Conservation (phyloP, 2,329 filamentous ascomycete genomes). For the Fusarium penzigii region DNA sequence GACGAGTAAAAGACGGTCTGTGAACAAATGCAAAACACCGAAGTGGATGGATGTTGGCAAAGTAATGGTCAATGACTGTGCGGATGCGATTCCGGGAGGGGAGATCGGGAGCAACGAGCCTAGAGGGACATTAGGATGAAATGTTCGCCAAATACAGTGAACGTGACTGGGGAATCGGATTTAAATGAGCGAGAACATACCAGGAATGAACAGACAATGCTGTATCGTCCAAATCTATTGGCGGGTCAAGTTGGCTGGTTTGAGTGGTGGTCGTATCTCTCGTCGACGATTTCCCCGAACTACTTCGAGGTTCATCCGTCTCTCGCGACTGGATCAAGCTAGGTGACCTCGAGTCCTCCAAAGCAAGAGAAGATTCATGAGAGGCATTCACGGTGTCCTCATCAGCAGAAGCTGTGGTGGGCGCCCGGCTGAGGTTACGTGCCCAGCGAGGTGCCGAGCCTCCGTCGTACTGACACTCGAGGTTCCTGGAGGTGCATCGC, state of each 20-base stretch:
- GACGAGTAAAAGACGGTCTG: slow-evolving; percentile 41
- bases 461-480: slow-evolving; percentile 42
- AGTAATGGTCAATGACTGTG: slow-evolving; percentile 40
- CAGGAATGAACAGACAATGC: slow-evolving; percentile 30
- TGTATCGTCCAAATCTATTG: slow-evolving; percentile 29
- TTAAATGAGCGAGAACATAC: slow-evolving; percentile 3
- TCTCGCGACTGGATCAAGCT: slow-evolving; percentile 29
- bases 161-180: background rate
- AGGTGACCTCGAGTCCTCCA: slow-evolving; percentile 21
- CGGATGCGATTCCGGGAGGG: slow-evolving; percentile 37
- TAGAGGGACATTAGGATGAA: slow-evolving; percentile 15
- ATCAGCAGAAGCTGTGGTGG: slow-evolving; percentile 23
- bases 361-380: slow-evolving; percentile 16
- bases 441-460: slow-evolving; percentile 40
- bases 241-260: slow-evolving; percentile 8
- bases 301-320: slow-evolving; percentile 16
- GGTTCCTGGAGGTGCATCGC: slow-evolving; percentile 35
- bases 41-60: slow-evolving; percentile 42
- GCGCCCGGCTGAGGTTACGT: slow-evolving; percentile 32
- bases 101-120: slow-evolving; percentile 37
- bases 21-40: slow-evolving; percentile 44
- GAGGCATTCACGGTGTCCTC: slow-evolving; percentile 24
- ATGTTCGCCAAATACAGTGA: too few relatives aligned
- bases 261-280: slow-evolving; percentile 17
- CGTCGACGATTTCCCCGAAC: slow-evolving; percentile 22